Evolutionary conservation across 192 early-diverging fungal genomes (phyloP), one percentile per base, ranked within the genome.

Genomic region (Powellomyces hirtus): DNA sequence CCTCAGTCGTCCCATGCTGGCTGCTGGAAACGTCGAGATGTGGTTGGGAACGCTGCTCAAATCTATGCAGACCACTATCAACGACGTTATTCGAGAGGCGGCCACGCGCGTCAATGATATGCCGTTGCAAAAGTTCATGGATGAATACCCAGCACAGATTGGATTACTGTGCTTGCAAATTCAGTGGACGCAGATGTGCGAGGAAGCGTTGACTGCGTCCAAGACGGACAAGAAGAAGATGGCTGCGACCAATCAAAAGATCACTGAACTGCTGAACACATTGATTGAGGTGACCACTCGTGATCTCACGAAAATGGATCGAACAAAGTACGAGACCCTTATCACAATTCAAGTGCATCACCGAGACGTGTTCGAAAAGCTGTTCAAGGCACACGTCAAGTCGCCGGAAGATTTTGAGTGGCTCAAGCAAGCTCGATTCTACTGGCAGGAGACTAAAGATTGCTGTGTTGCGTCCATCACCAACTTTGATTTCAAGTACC

Each of bases 321-420:
- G 86, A 31, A 75, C 73, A 1, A 87, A 87, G 68, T 87, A 86
- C 59, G 86, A 87, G 61, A 87, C 86, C 0, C 71, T 87, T n/a
- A 87, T 87, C 59, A 87, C 86, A 4, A 86, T 87, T 63, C 86
- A 87, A 59, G 86, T 87, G 22, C 86, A 87, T 63, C 86, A 87
- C 57, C 75, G 83, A 18, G 86, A 87, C 82, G 86, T 87, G 51
- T 87, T 84, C 66, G 86, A 87, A 57, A 87, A 87, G 68, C 75
- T 87, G 5, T 72, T 71, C 62, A 87, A 87, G 66, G 33, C 78
- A 7, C 86, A 87, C 64, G 72, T 84, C 33, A 87, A 87, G 42
- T 68, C 76, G 36, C 64, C 80, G 11, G 86, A 86, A 35, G 84
- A 86, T 63, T 87, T 87, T 64, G 86, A 87, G 64, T 87, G 86